A percentile compares a stretch with the other conserved stretches of the same genome.
phyloP scores from a whole-genome alignment of 176 grass and related monocot species.

The Panicum miliaceum region DNA sequence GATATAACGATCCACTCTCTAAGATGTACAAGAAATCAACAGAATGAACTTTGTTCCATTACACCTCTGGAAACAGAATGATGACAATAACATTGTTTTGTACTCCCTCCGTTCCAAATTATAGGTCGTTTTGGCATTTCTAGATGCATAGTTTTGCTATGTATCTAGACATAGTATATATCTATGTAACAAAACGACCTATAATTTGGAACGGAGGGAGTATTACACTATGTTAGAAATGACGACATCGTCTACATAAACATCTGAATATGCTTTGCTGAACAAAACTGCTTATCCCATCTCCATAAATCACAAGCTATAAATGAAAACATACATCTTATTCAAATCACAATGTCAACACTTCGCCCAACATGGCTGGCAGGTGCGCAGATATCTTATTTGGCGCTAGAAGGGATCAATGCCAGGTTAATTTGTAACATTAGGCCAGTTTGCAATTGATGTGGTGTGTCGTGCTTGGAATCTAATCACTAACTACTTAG shows the following conservation, averaged over 20 bases:
- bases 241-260: not conserved
- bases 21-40: slow-evolving; percentile 17
- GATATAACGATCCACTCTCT: not conserved
- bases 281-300: not conserved
- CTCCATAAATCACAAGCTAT: not conserved
- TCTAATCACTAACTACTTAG: not conserved
- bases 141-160: no score
- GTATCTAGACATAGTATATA: no score
- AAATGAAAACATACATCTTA: not conserved
- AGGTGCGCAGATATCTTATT: not conserved
- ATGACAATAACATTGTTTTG: no score
- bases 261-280: not conserved
- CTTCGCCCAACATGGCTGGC: not conserved
- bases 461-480: not conserved
- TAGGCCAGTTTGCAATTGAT: not conserved
- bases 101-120: no score
- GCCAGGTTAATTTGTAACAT: not conserved
- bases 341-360: not conserved
- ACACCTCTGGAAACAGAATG: not conserved
- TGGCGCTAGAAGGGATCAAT: not conserved
- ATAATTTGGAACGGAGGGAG: no score
- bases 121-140: no score
- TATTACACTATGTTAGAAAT: not conserved
- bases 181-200: no score
- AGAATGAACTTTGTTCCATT: not conserved